Base-by-base conservation (phyloP, 2,329 filamentous ascomycete species). In the Aspergillus costaricaensis region DNA sequence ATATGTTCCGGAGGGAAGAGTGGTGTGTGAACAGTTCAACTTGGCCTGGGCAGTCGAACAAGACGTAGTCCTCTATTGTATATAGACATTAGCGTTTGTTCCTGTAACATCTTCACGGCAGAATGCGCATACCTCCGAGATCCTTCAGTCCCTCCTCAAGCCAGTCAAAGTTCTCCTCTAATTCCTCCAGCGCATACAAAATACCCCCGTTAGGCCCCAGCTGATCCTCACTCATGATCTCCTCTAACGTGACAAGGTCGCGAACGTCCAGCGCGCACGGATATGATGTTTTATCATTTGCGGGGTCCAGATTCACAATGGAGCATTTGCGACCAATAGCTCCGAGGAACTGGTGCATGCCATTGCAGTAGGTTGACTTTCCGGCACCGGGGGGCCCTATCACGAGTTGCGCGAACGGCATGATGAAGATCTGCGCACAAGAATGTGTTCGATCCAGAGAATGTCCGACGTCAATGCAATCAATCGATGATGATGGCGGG, bases 311-410 rank as follows among this genome's bases (percentile, higher is more conserved):
- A 75, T 99, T 99, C 61, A 97, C 91, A 39, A 98, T 88, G 15
- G 92, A 96, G 81, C 92, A 96, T 77, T 96, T 93, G 59, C 95
- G 90, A 62, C 93, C 92, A 74, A 99, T 96, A 65, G 95, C 94
- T 66, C 89, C 89, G 84, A 98, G 90, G 80, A 99, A 99, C 80
- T 99, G 95, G 73, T 97, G 91, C 91, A 99, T 96, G 74, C 95
- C 95, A 87, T 98, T 92, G 82, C 94, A 98, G 76, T 96, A 97
- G 7, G 95, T 99, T 66, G 92, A 97, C 81, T 99, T 99, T 62
- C 95, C 95, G 30, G 92, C 88, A 70, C 95, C 95, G 6, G 95
- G 95, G 67, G 93, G 94, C n/a, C 95, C 95, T 70, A 96, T 88
- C 39, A 96, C 88, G 47, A 97, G 87, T 80, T 96, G 91, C n/a